phyloP scores from a whole-genome alignment of 179 eudicot genomes.

The Nepenthes alata region DNA sequence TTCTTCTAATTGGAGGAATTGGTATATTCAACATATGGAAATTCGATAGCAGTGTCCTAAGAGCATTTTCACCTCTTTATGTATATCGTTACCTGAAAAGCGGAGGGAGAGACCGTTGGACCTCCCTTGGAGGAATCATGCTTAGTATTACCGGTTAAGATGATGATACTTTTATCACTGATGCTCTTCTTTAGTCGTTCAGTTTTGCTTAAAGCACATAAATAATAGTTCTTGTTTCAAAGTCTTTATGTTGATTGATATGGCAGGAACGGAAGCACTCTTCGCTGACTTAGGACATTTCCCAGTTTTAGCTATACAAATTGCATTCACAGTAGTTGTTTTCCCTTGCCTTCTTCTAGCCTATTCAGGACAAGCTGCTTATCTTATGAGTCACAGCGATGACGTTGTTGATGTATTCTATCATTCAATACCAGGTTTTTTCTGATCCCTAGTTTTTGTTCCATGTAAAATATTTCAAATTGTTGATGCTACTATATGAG shows the following conservation, averaged over 20 bases:
- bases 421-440: slow-evolving; percentile 85
- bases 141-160: slow-evolving; percentile 68
- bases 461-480: too few species aligned
- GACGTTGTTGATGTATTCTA: slow-evolving; percentile 82
- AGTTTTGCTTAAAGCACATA: background rate
- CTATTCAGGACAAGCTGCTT: slow-evolving; percentile 95
- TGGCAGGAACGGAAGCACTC: slow-evolving; percentile 88
- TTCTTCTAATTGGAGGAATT: slow-evolving; percentile 40
- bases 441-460: background rate
- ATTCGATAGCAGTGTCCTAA: slow-evolving; percentile 47
- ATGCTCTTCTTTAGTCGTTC: background rate
- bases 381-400: slow-evolving; percentile 55
- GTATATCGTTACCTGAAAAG: slow-evolving; percentile 46
- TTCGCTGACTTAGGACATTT: slow-evolving; percentile 91
- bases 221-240: background rate
- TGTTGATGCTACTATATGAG: too few species aligned
- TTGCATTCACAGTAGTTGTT: slow-evolving; percentile 76
- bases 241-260: slow-evolving; percentile 2
- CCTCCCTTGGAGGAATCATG: slow-evolving; percentile 71
- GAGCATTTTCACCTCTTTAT: slow-evolving; percentile 67
- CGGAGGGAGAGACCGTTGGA: slow-evolving; percentile 52
- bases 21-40: slow-evolving; percentile 62
- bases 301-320: slow-evolving; percentile 83
- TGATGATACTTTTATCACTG: background rate
- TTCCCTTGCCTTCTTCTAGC: slow-evolving; percentile 96